These are phyloP conservation scores for Polytrichum commune DNA, from an alignment of 225 moss, liverwort and hornwort species.

Conservation along the genomic window DNA sequence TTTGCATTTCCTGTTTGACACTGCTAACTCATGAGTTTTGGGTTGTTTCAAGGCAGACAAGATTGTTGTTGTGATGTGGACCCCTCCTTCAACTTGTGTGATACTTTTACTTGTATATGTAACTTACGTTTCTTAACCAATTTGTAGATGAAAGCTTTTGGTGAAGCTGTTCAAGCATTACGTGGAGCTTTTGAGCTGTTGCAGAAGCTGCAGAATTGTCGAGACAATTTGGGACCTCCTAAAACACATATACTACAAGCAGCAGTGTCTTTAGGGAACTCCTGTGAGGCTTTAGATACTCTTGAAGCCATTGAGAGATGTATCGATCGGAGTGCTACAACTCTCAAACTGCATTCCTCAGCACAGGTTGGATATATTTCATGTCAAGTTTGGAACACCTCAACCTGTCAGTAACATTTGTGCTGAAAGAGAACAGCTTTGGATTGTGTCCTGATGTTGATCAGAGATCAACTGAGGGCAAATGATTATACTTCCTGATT, in stretches of 20 bases:
- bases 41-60: too few relatives aligned
- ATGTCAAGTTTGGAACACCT: too few relatives aligned
- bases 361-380: constrained; percentile 18
- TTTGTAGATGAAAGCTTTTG: constrained; percentile 76
- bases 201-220: constrained; percentile 27
- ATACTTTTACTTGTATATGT: too few relatives aligned
- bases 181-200: constrained; percentile 67
- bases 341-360: constrained; percentile 19
- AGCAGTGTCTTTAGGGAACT: constrained; percentile 26
- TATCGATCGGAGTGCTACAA: constrained; percentile 40
- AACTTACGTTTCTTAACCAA: not conserved
- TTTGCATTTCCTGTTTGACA: too few relatives aligned
- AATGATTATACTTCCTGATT: too few relatives aligned
- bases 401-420: too few relatives aligned
- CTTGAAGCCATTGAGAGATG: constrained; percentile 42
- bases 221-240: constrained; percentile 38
- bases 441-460: too few relatives aligned
- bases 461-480: too few relatives aligned
- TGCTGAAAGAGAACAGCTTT: too few relatives aligned
- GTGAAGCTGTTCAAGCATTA: constrained; percentile 66
- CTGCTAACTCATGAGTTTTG: too few relatives aligned
- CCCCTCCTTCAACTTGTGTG: too few relatives aligned
- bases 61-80: too few relatives aligned
- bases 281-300: constrained; percentile 25
- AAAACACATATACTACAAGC: constrained; percentile 38